These are phyloP conservation scores for Chrysochromulina tobinii DNA, from an alignment of 78 protist species.

Conservation along the genomic window DNA sequence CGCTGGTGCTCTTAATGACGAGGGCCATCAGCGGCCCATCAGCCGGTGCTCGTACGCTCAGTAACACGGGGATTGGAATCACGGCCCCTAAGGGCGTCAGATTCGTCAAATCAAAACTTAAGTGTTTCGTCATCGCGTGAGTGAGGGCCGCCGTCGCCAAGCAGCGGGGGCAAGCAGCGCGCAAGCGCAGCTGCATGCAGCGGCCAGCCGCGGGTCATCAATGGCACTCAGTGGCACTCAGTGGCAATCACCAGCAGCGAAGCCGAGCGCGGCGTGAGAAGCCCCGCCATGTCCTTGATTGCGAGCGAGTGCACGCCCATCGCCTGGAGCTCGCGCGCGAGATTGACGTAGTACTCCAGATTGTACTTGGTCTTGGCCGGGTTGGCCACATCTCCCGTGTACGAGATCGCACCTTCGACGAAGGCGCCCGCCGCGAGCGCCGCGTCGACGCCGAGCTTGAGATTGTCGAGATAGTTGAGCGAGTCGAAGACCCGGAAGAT, in stretches of 20 bases:
- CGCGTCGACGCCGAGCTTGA: slow-evolving; percentile 74
- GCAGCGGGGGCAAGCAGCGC: too few species aligned
- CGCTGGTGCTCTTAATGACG: too few species aligned
- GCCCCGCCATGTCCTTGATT: slow-evolving; percentile 81
- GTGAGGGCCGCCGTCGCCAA: too few species aligned
- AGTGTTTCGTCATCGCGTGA: too few species aligned
- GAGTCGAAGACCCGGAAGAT: slow-evolving; percentile 89
- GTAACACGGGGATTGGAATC: too few species aligned
- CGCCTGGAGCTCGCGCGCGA: slow-evolving; percentile 52
- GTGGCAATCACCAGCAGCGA: neutral
- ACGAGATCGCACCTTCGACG: slow-evolving; percentile 62
- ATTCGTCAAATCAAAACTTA: too few species aligned
- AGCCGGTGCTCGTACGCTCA: too few species aligned
- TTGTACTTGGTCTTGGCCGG: slow-evolving; percentile 65
- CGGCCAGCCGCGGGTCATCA: too few species aligned
- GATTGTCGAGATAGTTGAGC: slow-evolving; percentile 76
- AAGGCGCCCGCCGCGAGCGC: slow-evolving; percentile 77
- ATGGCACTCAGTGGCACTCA: too few species aligned
- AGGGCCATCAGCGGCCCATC: too few species aligned
- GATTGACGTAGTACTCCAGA: slow-evolving; percentile 76
- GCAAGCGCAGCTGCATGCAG: too few species aligned
- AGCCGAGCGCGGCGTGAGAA: slow-evolving; percentile 66
- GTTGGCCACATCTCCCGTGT: slow-evolving; percentile 64
- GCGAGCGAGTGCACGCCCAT: neutral
- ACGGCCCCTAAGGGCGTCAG: too few species aligned